A percentile compares a stretch with the other conserved stretches of the same genome.
phyloP scores from a whole-genome alignment of 768 basidiomycete genomes.

The Suillus brevipes region DNA sequence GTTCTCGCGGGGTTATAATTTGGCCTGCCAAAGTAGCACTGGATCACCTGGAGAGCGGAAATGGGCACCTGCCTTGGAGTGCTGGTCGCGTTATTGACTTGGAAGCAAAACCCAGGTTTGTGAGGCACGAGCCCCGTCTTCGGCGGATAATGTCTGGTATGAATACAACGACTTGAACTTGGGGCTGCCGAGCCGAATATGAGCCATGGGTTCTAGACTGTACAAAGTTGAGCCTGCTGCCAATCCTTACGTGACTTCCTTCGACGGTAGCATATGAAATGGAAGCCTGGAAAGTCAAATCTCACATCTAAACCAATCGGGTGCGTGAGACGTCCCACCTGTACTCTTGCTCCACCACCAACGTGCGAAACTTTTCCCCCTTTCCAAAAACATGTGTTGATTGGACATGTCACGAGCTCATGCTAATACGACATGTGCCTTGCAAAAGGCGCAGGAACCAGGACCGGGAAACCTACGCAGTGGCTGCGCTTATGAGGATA shows the following conservation, averaged over 20 bases:
- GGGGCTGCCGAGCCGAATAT: not conserved
- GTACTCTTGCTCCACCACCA: not conserved
- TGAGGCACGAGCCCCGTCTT: not conserved
- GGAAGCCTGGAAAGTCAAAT: slow-evolving; percentile 1
- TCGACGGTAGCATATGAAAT: not conserved
- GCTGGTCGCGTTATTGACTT: not conserved
- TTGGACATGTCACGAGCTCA: not conserved
- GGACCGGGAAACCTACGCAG: not conserved
- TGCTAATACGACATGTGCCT: not conserved
- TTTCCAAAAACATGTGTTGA: not conserved
- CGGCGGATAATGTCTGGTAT: not conserved
- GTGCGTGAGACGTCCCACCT: not conserved
- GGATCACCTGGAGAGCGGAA: not conserved
- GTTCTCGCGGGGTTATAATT: slow-evolving; percentile 5
- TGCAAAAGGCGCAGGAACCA: not conserved
- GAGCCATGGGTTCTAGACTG: not conserved
- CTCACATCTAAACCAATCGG: not conserved
- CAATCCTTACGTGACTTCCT: slow-evolving; percentile 4
- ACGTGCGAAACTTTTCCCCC: slow-evolving; percentile 1
- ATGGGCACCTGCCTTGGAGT: not conserved
- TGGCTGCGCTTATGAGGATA: not conserved
- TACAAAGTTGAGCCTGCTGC: not conserved
- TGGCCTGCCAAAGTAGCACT: not conserved
- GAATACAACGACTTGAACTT: not conserved
- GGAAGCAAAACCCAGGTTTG: not conserved